A percentile compares a stretch with the other conserved stretches of the same genome.
Conservation (phyloP, 1,284 basidiomycete species). For the Caloboletus firmus region DNA sequence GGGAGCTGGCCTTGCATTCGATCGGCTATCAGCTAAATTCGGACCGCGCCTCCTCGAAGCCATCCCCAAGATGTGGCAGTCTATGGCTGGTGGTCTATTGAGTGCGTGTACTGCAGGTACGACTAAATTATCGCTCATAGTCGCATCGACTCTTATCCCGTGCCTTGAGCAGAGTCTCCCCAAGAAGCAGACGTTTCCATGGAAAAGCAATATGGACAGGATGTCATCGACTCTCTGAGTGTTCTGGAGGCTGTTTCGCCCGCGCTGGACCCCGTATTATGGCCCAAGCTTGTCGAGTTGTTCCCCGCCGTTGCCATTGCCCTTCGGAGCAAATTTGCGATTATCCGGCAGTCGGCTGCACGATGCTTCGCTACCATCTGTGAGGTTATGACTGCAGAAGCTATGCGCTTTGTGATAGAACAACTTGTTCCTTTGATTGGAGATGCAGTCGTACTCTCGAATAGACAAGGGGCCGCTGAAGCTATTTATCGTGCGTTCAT, state of each 20-base stretch:
- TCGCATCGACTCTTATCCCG: conserved; percentile 7
- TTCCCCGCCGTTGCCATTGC: conserved; percentile 79
- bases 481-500: conserved; percentile 79
- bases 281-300: conserved; percentile 67
- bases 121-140: conserved; percentile 19
- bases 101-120: conserved; percentile 67
- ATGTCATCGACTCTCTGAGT: conserved; percentile 91
- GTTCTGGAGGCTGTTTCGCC: conserved; percentile 84
- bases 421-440: conserved; percentile 82
- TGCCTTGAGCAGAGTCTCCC: conserved; percentile 44
- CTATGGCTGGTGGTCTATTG: conserved; percentile 79
- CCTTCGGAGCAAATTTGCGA: conserved; percentile 82
- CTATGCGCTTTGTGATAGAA: conserved; percentile 89
- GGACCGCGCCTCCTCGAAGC: conserved; percentile 70
- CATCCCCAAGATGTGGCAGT: conserved; percentile 93
- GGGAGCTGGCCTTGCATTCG: conserved; percentile 85
- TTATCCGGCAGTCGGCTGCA: conserved; percentile 87
- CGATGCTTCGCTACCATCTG: conserved; percentile 88
- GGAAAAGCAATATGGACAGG: conserved; percentile 79
- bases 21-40: conserved; percentile 77
- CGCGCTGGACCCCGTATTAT: conserved; percentile 71
- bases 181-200: conserved; percentile 61
- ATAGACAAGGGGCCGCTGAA: conserved; percentile 91
- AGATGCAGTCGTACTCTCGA: conserved; percentile 74
- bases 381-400: conserved; percentile 79